Evolutionary conservation across 2,329 filamentous ascomycete species (phyloP).

Genomic region (Cordyceps militaris): DNA sequence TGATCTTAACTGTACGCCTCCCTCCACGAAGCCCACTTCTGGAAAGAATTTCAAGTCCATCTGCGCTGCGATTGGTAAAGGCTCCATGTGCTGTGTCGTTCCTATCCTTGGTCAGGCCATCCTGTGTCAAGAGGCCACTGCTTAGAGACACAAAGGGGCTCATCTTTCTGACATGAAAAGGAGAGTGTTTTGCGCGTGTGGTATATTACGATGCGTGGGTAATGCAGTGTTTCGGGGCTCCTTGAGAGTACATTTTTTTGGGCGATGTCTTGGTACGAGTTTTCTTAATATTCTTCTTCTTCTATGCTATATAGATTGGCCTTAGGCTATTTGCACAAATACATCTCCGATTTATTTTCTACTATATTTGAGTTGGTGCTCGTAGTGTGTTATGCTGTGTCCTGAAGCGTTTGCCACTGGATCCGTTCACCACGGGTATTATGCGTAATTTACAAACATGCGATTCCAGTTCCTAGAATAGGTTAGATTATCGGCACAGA

Average conservation of each 20-base stretch:
- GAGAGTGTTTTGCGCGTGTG: background rate
- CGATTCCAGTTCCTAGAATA: no score
- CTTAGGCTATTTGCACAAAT: background rate
- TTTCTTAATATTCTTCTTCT: background rate
- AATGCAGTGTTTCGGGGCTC: background rate
- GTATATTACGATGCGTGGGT: background rate
- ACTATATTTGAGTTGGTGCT: background rate
- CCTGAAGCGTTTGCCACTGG: no score
- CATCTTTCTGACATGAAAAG: background rate
- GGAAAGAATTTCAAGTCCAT: conserved; percentile 14
- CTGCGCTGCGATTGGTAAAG: conserved; percentile 39
- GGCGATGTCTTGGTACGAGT: background rate
- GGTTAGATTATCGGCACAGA: no score
- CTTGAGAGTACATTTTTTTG: conserved; percentile 1
- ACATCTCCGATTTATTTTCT: background rate
- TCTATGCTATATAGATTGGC: background rate
- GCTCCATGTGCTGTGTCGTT: conserved; percentile 46
- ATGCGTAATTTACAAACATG: no score
- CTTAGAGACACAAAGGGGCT: background rate
- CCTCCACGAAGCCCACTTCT: background rate
- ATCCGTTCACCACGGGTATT: no score
- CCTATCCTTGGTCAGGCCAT: conserved; percentile 28
- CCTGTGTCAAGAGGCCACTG: background rate
- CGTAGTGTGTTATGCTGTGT: no score
- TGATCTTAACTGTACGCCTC: conserved; percentile 35